These are phyloP conservation scores for Colletotrichum scovillei DNA, from an alignment of 2,329 filamentous ascomycete species.

Conservation along the genomic window DNA sequence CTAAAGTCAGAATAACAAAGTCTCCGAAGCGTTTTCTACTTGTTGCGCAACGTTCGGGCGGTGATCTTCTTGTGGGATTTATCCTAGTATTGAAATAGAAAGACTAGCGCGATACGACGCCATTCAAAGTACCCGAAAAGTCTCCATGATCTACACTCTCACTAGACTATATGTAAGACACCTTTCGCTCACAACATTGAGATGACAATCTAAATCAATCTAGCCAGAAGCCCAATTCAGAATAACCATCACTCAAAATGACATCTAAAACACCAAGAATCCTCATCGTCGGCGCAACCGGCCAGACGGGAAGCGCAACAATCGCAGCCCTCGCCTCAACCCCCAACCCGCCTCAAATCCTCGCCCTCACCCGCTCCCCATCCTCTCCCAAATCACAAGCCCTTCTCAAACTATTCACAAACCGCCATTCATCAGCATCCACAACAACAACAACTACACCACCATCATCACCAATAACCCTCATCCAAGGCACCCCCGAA, in stretches of 20 bases:
- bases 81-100: not conserved
- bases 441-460: not conserved
- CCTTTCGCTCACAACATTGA: not conserved
- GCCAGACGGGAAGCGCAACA: conserved; percentile 57
- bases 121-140: conserved; percentile 17
- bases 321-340: conserved; percentile 41
- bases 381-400: conserved; percentile 21
- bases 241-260: not conserved
- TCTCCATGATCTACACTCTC: not conserved
- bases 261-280: conserved; percentile 48
- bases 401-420: not conserved
- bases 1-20: not conserved
- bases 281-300: conserved; percentile 58
- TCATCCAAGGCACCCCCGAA: conserved; percentile 31
- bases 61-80: not conserved
- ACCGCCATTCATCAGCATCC: not conserved
- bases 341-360: conserved; percentile 2
- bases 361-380: conserved; percentile 21
- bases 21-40: not conserved
- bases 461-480: conserved; percentile 3
- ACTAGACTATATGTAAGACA: not conserved
- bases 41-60: not conserved
- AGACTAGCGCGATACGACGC: not conserved
- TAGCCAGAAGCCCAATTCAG: too few relatives aligned
- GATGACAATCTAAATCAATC: not conserved